Evolutionary conservation across 2,329 filamentous ascomycete species (phyloP), one percentile per base, ranked within the genome.

Genomic region (Teratosphaeriaceae sp.): DNA sequence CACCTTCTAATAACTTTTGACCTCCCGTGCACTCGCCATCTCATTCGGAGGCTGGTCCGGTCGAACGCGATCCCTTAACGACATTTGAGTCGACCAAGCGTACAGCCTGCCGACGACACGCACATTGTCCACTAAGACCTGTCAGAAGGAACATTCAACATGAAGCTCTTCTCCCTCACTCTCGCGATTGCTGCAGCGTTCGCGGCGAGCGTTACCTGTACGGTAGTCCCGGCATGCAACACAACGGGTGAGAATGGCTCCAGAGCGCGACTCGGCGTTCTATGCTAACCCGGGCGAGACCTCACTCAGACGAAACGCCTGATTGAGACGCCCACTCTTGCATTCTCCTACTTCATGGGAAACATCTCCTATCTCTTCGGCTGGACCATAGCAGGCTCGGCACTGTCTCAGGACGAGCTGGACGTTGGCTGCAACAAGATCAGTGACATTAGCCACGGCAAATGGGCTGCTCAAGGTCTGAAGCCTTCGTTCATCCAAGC

Each of bases 381-480:
- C 23, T 60, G 55, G 49, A 56, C 58, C 36, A 38, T 62, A 26
- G 50, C 55, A 13, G 58, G 57, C 26, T 45, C 52, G 11, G 48
- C 53, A 12, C 33, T 48, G 38, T 37, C 40, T 33, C 19, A 44
- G 38, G 30, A 55, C 31, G 45, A 53, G 29, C 47, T 56, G 26
- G 50, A 50, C 16, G 19, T 36, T 9, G 48, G 47, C 26, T 58
- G 56, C 40, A 44, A 46, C 35, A 38, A 52, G 30, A 51, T 55
- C 34, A 36, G 36, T 5, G 31, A 40, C 6, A 40, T 43, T 23
- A 48, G 50, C 26, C 46, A 51, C 16, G 44, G 44, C 15, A 52
- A 46, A 38, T 60, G 54, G 54, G 35, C 38, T 18, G 33, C 44
- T 1, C 21, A 50, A 38, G 56, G 52, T n/a, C 49, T 56, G 16